Evolutionary conservation across 2,329 filamentous ascomycete species (phyloP).

Genomic region (Beauveria sp.): DNA sequence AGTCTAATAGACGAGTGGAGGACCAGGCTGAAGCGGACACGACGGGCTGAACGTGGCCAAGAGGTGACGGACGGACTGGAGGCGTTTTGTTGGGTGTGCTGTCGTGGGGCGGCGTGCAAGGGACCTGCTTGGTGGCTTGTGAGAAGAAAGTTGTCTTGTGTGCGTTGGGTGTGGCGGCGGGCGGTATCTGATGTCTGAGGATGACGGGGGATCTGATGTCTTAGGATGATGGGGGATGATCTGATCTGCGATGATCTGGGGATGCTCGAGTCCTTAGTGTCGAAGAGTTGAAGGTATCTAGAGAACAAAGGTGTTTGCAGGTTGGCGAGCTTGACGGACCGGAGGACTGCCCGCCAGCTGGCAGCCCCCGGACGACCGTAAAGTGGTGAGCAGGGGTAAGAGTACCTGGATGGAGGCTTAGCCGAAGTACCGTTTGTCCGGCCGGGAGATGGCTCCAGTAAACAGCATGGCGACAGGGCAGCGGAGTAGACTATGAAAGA

Average conservation of each 20-base stretch:
- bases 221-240: neutral
- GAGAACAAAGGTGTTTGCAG: neutral
- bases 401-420: constrained; percentile 3
- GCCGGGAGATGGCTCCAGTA: neutral
- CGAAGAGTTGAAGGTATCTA: no score
- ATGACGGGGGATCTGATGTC: neutral
- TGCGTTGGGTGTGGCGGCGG: neutral
- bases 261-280: no score
- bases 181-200: neutral
- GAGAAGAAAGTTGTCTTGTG: neutral
- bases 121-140: constrained; percentile 5
- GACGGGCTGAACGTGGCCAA: no score
- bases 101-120: neutral
- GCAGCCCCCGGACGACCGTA: neutral
- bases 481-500: neutral
- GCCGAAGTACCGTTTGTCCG: constrained; percentile 11
- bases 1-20: neutral
- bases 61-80: no score
- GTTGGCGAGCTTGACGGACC: neutral
- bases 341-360: neutral
- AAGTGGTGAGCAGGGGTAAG: neutral
- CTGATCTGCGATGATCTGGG: no score
- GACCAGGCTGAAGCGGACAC: neutral
- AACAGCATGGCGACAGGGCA: no score
- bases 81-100: neutral